Evolutionary conservation across 495 filamentous ascomycete genomes (phyloP), one percentile per base, ranked within the genome.

Genomic region (Hypoxylon fragiforme): DNA sequence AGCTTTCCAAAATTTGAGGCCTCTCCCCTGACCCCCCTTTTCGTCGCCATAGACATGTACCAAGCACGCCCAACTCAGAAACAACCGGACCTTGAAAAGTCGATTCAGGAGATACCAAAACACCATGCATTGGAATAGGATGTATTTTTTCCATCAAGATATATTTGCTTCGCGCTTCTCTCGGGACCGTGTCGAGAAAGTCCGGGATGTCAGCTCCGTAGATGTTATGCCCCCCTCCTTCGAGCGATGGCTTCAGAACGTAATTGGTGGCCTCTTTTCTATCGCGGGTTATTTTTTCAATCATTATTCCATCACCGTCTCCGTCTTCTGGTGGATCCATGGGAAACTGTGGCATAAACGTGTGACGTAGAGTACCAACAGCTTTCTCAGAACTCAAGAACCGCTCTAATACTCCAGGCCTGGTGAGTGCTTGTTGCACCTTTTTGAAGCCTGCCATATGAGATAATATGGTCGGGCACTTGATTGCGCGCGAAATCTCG

Each of bases 101-200:
- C 63, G 83, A 74, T 5, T 86, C 84, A 57, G 88, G 86, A 18
- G 86, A 77, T 12, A 87, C 66, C 28, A 88, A 83, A 5, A 81
- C 72, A 54, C 90, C 90, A 47, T 73, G 72, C 14, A 81, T 73
- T 3, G 72, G 57, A 1, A 86, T 85, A 3, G 88, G 85, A 49
- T 84, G 78, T 39, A 91, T 91, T 66, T 87, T 72, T 67, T 89
- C 87, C 88, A 91, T 91, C 22, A 91, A 70, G 31, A 91, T 85
- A 71, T 88, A 86, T 15, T 82, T 79, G 50, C 82, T 79, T 82
- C 87, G 89, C 5, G 83, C 75, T 3, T 65, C 40, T 45, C 73
- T 58, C 1, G 75, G 74, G 7, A 85, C 73, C 7, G 71, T 75
- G 18, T 70, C 70, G 15, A 91, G 72, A 54, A 88, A 89, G 1